Evolutionary conservation across 2,329 filamentous ascomycete genomes (phyloP), one percentile per base, ranked within the genome.

Genomic region (Corniculantispora saksenae): DNA sequence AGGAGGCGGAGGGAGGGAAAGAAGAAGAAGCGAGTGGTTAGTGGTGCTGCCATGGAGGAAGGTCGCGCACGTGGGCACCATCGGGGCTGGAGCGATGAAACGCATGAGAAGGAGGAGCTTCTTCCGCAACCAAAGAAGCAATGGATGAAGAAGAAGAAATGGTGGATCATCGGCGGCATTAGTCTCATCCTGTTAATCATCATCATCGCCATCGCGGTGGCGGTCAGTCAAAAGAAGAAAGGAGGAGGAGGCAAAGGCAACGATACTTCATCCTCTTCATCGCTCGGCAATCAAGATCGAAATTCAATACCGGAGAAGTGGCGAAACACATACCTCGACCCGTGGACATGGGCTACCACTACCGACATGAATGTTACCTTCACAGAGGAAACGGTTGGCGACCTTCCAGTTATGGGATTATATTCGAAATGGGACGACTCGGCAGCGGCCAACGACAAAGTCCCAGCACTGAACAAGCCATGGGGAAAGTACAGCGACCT

Each of bases 301-400:
- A 79, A 80, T 68, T 84, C 82, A 65, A 86, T 92, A 58, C 91
- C 91, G 66, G 78, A 80, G 64, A 83, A 83, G 67, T 93, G 87
- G 71, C 88, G 86, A 76, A 92, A 89, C 17, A 92, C 91, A 2
- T 89, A 91, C 68, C 83, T 97, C 23, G 94, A 99, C 73, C 95
- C 95, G 0, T 97, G 93, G 76, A 89, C 90, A 2, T 99, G 95
- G 95, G 90, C 91, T 69, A 91, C 96, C 70, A 97, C 94, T 0
- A 85, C 83, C 0, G 93, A 94, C 72, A 97, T 98, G 81, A 99
- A 99, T 74, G 85, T 94, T 67, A 98, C 95, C 0, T 99, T 96
- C 75, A 99, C 95, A 0, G 87, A 90, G 66, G 85, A 88, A 58
- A 93, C 88, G 17, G 90, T 98, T 0, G 95, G 95, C 23, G 91